Base-by-base conservation (phyloP, 1,284 basidiomycete species). In the Cryptococcus jaspeensis region DNA sequence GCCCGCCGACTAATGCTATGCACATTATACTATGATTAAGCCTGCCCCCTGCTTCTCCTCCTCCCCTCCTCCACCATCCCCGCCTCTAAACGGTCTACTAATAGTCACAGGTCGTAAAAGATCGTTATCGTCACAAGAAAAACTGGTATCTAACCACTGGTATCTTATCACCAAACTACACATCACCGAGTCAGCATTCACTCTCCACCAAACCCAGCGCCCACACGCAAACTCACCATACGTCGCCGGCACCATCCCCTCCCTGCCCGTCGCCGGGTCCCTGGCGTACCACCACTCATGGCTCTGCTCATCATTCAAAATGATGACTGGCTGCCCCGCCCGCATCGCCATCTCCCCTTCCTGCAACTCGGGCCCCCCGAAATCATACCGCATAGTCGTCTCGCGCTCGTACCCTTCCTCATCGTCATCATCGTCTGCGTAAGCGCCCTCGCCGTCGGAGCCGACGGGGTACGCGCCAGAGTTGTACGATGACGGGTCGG, bases 211-310 rank as follows among this genome's bases (percentile, higher is more conserved):
- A 32, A 32, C 28, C 28, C 28, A 32, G 9, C 9, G 5, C 4
- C 28, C 4, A 32, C 28, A 9, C 28, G 28, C 28, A 32, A 32
- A 72, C 71, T 68, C 56, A 72, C 72, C 73, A 67, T 92, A 94
- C 58, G 90, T 86, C 50, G 90, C 88, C 6, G 91, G 91, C 51
- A 94, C 88, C 23, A 93, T 88, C 32, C 91, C 91, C 78, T 93
- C 90, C 51, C 81, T 82, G 16, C 90, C 88, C 50, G 86, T 86
- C 52, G 83, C 83, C 22, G 84, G 79, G 72, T 93, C 89, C 45
- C 89, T 84, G 54, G 88, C 89, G 70, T 89, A 93, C 91, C 91
- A 94, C 91, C 92, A 94, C 52, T 91, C 92, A 61, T 55, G 63
- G 50, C 64, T 66, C 58, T 74, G 70, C 48, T 70, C 66, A 62